Evolutionary conservation across 225 moss, liverwort and hornwort genomes (phyloP), one percentile per base, ranked within the genome.

Genomic region (Neckera pumila): DNA sequence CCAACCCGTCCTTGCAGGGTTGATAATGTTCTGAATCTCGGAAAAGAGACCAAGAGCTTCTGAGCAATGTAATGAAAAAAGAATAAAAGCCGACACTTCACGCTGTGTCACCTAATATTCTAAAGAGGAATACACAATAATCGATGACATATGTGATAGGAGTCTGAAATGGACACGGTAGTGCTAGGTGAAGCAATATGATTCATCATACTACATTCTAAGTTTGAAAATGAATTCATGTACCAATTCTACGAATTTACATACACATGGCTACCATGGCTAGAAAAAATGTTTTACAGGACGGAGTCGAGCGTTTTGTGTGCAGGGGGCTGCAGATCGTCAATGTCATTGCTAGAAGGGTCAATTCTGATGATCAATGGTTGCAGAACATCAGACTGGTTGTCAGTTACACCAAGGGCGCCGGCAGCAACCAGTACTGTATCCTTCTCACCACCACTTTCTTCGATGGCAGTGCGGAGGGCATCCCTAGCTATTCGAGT

Each of bases 401-500:
- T 80, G 72, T 85, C 80, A 61, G 70, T 70, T 38, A 40, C 79
- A 60, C 54, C 88, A 56, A 73, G 51, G 31, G 54, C 45, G 5
- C 83, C 83, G 30, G 59, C 78, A 36, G 58, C 80, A 86, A 42
- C 51, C 26, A 82, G 43, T 33, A 54, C 14, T 23, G 61, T 25
- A 9, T 85, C 84, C 14, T 82, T 87, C 63, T 89, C 90, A 59
- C 90, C 92, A 85, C 84, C 89, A 79, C 79, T 83, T 73, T 91
- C 93, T 85, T 89, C 93, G 70, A 93, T 90, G 19, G 91, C 93
- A 86, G 79, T 89, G 57, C 91, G 89, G 36, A 93, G 91, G 64
- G 93, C 90, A 80, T 92, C 90, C 85, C 89, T 92, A 14, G 92
- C 92, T 87, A 92, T 92, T 74, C 92, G 90, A 27, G 90, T 93